These are phyloP conservation scores for Strobilomyces dryophilus DNA, from an alignment of 768 basidiomycete species.

Conservation along the genomic window DNA sequence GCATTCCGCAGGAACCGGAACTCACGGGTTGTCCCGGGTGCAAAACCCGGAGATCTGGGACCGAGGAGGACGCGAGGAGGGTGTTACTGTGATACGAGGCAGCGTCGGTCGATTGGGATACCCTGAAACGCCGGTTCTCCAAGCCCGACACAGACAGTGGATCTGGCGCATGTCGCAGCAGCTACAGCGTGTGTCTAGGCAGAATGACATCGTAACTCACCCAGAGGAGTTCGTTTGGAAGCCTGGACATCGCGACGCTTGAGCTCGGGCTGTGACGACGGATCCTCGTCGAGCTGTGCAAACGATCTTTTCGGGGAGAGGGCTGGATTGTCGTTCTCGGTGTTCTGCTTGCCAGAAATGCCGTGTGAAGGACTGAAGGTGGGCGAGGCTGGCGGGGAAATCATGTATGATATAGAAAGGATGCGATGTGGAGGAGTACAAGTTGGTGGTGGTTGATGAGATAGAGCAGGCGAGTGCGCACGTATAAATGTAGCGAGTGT, in stretches of 20 bases:
- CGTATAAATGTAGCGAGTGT: slow-evolving; percentile 26
- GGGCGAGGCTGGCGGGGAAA: slow-evolving; percentile 12
- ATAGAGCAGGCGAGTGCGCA: slow-evolving; percentile 8
- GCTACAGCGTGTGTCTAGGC: neutral
- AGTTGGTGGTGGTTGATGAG: slow-evolving; percentile 6
- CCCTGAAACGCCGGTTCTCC: slow-evolving; percentile 14
- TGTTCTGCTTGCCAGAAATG: neutral
- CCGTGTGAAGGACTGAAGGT: neutral
- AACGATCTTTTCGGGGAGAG: slow-evolving; percentile 20
- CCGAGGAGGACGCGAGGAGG: slow-evolving; percentile 3
- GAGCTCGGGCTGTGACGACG: slow-evolving; percentile 6
- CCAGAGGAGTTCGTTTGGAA: slow-evolving; percentile 18
- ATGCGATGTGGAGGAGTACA: slow-evolving; percentile 5
- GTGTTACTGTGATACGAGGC: slow-evolving; percentile 3
- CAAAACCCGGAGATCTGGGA: slow-evolving; percentile 13
- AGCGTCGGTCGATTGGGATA: slow-evolving; percentile 2
- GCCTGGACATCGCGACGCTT: slow-evolving; percentile 16
- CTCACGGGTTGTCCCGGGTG: slow-evolving; percentile 10
- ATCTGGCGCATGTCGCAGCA: slow-evolving; percentile 17
- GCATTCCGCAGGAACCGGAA: slow-evolving; percentile 8
- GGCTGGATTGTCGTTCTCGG: slow-evolving; percentile 10
- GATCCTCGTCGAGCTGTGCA: slow-evolving; percentile 18
- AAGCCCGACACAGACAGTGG: slow-evolving; percentile 21
- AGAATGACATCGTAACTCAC: slow-evolving; percentile 18
- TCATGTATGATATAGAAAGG: slow-evolving; percentile 17